Evolutionary conservation across 1,139 yeast species (phyloP), one percentile per base, ranked within the genome.

Genomic region (Debaryomycetaceae sp.): DNA sequence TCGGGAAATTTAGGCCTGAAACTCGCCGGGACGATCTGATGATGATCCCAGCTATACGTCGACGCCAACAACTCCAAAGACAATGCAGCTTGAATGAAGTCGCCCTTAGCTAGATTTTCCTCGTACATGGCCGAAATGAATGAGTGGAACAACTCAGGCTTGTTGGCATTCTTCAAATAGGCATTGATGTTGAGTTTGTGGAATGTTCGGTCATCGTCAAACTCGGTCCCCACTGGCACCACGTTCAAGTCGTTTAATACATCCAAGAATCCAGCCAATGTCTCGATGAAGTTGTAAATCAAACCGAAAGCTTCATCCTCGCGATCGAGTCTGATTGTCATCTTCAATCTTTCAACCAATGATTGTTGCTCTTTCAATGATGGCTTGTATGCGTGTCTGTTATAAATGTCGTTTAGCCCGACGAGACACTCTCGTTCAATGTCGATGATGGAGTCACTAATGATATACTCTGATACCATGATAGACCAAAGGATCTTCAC

Each of bases 131-230:
- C 81, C 53, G 80, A 75, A 43, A 86, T 75, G 51, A 84, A 83
- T 11, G 85, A 73, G 49, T 83, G 82, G 58, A 86, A 81, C 39
- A 82, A 65, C 51, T 83, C 94, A 1, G 93, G 93, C 44, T 80
- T 78, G 49, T 81, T 78, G 28, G 86, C 88, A 45, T 82, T 79
- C 65, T 82, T 74, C 53, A 86, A 68, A 53, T 77, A 84, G 29
- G 88, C 81, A 42, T 83, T 76, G 46, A 85, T 81, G 46, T 81
- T 83, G 47, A 86, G 66, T 38, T 78, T 77, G 50, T 83, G 84
- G 72, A 83, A 82, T 3, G 88, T 80, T 50, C 95, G 67, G 53
- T 86, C 95, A 48, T 83, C 94, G 45, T 83, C 91, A 55, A 82
- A 86, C 46, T 86, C 95, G 28, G 80, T 79, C 14, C 89, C 91